Conservation (phyloP, 2,329 filamentous ascomycete genomes). For the Fusarium concolor region DNA sequence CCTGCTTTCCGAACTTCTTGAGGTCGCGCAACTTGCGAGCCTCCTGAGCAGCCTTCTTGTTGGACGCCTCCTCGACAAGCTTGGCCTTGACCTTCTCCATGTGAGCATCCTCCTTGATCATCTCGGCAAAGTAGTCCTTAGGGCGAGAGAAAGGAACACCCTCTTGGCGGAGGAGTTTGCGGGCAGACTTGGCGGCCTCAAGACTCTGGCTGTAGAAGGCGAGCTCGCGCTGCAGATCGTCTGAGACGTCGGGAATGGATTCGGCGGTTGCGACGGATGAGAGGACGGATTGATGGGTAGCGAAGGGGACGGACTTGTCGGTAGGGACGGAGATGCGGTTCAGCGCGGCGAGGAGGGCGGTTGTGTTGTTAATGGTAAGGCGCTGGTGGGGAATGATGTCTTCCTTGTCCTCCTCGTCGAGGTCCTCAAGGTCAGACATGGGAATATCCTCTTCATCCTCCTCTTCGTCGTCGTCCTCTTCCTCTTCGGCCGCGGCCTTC, state of each 20-base stretch:
- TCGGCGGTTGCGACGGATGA: slow-evolving; percentile 72
- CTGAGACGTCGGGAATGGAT: slow-evolving; percentile 83
- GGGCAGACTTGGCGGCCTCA: slow-evolving; percentile 79
- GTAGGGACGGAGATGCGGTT: slow-evolving; percentile 80
- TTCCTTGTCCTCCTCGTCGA: slow-evolving; percentile 82
- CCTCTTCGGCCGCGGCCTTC: slow-evolving; percentile 41
- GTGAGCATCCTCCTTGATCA: slow-evolving; percentile 98
- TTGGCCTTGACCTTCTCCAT: slow-evolving; percentile 98
- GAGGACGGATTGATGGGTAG: slow-evolving; percentile 81
- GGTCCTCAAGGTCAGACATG: slow-evolving; percentile 85
- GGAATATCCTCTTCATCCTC: slow-evolving; percentile 89
- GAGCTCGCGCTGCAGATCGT: slow-evolving; percentile 92
- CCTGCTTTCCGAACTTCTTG: slow-evolving; percentile 99
- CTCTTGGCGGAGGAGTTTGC: slow-evolving; percentile 81
- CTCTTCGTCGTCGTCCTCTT: slow-evolving; percentile 71
- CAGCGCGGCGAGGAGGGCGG: slow-evolving; percentile 82
- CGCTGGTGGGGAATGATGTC: slow-evolving; percentile 91
- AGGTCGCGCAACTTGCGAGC: slow-evolving; percentile 92
- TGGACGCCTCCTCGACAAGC: slow-evolving; percentile 89
- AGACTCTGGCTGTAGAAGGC: slow-evolving; percentile 93
- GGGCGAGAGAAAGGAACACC: slow-evolving; percentile 88
- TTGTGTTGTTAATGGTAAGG: slow-evolving; percentile 96
- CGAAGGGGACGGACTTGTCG: slow-evolving; percentile 77
- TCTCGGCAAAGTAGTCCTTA: slow-evolving; percentile 97
- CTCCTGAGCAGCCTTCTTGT: slow-evolving; percentile 92